phyloP scores from a whole-genome alignment of 306 rosid species.

The Delonix regia region DNA sequence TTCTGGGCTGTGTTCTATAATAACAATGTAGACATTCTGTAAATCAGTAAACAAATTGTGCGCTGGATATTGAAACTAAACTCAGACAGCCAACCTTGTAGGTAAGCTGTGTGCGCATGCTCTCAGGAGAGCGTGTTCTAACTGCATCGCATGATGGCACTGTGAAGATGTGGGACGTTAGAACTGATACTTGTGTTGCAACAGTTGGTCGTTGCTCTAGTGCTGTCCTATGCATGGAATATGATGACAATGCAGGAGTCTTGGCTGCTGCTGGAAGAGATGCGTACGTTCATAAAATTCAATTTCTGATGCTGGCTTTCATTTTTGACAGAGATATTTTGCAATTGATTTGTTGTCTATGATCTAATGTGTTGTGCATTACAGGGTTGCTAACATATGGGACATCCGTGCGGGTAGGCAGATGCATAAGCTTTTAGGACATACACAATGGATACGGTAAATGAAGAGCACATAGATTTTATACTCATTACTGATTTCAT shows the following conservation, averaged over 20 bases:
- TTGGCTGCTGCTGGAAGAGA: constrained; percentile 97
- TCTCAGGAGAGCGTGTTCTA: constrained; percentile 97
- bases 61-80: constrained; percentile 41
- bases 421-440: constrained; percentile 97
- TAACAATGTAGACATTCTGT: constrained; percentile 29
- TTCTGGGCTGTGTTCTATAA: constrained; percentile 11
- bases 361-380: constrained; percentile 41
- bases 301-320: constrained; percentile 28
- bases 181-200: constrained; percentile 98
- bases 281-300: constrained; percentile 60
- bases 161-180: constrained; percentile 99
- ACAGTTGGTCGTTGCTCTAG: constrained; percentile 98
- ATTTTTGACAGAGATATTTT: constrained; percentile 28
- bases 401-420: constrained; percentile 91
- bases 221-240: constrained; percentile 95
- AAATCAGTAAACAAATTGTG: constrained; percentile 25
- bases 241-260: constrained; percentile 93
- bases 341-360: constrained; percentile 17
- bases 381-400: constrained; percentile 91
- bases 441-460: constrained; percentile 93
- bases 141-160: constrained; percentile 97
- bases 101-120: constrained; percentile 95
- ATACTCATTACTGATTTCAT: constrained; percentile 22
- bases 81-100: constrained; percentile 46
- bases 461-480: constrained; percentile 25